phyloP scores from a whole-genome alignment of 1,284 basidiomycete species.

The Mycocalia duriaeana region DNA sequence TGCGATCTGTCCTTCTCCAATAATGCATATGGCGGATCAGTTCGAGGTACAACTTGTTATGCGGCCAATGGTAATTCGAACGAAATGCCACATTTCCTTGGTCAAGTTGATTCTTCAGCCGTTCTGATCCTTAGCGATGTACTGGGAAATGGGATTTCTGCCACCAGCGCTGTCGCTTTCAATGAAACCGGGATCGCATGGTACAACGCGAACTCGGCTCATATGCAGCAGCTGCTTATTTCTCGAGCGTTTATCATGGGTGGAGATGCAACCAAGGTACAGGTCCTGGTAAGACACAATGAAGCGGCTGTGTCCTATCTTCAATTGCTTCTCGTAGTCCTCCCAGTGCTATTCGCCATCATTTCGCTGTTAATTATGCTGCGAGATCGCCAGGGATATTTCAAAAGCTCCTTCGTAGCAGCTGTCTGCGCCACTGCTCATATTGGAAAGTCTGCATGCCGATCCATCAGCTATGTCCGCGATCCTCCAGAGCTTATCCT shows the following conservation, averaged over 20 bases:
- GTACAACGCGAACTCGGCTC: conserved; percentile 6
- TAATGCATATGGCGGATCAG: conserved; percentile 10
- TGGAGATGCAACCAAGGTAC: conserved; percentile 7
- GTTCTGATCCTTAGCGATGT: conserved; percentile 13
- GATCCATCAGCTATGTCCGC: conserved; percentile 12
- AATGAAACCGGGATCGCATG: conserved; percentile 12
- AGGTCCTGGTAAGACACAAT: conserved; percentile 9
- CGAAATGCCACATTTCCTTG: conserved; percentile 5
- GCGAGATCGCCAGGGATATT: conserved; percentile 12
- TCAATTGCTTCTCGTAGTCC: conserved; percentile 12
- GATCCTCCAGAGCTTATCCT: conserved; percentile 10
- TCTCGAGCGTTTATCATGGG: conserved; percentile 14
- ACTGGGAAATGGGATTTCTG: conserved; percentile 14
- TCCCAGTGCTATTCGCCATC: conserved; percentile 8
- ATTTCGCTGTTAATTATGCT: conserved; percentile 7
- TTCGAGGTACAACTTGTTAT: conserved; percentile 9
- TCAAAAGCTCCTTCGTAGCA: conserved; percentile 14
- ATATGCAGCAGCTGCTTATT: conserved; percentile 11
- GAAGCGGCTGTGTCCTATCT: conserved; percentile 16
- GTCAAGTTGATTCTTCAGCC: conserved; percentile 16
- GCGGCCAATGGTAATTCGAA: conserved; percentile 3
- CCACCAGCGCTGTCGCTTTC: conserved; percentile 10
- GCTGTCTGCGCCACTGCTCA: conserved; percentile 17
- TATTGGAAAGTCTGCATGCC: conserved; percentile 7
- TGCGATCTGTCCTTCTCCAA: conserved; percentile 8